Base-by-base conservation (phyloP, 441 rosid species). In the Jatropha multifida region DNA sequence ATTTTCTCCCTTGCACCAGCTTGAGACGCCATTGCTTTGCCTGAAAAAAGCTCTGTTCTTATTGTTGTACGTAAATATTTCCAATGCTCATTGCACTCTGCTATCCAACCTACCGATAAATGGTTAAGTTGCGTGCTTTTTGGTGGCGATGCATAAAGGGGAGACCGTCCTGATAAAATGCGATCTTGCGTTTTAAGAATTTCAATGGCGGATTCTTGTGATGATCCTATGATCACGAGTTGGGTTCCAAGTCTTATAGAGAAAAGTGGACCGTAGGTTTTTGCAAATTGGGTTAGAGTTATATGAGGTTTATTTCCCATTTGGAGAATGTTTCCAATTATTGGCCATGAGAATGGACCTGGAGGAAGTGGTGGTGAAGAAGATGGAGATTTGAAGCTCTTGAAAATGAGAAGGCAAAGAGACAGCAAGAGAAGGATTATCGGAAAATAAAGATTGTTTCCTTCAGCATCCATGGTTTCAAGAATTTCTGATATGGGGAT, bases 261-360 rank as follows among this genome's bases (percentile, higher is more conserved):
- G 49, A 74, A 59, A 55, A 77, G 74, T 8, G 76, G 78, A 3
- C 85, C 83, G 26, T 76, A 71, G 27, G 52, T 23, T 23, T 77
- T 13, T 18, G 85, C 67, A 2, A 82, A 42, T 2, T 71, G 42
- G 14, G 79, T 26, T 38, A 79, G 54, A 8, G 65, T 8, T 17
- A 66, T 11, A 26, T 79, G 81, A 23, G 81, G 78, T 15, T 66
- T 79, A 2, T 23, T 27, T 38, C 78, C 82, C 26, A 81, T 44
- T 42, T 76, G 77, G 11, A 71, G 77, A 0, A 78, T n/a, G 17
- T 82, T 79, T 54, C 85, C 82, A 9, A 82, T 7, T 62, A 79
- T 74, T 20, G 83, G 76, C 83, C 83, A 82, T 74, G 78, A 55
- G 20, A 20, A 49, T 60, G 85, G 81, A 41, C 83, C 85, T 27